Base-by-base conservation (phyloP, 2,329 filamentous ascomycete species). In the Pseudopithomyces chartarum region DNA sequence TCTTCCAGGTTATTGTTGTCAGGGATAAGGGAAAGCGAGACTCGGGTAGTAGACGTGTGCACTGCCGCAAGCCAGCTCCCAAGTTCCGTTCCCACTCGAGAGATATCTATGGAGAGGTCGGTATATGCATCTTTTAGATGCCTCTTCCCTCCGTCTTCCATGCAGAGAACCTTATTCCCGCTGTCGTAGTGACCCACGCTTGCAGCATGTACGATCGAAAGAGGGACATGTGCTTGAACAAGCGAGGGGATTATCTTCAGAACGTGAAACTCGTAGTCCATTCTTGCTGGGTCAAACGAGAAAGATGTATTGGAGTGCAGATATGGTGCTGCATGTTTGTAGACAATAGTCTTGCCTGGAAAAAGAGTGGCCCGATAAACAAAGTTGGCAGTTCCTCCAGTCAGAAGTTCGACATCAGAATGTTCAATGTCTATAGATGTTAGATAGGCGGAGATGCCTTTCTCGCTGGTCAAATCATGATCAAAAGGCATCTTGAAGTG, bases 251-350 rank as follows among this genome's bases (percentile, higher is more conserved):
- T 44, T 7, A 59, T 45, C 13, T 57, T 13, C 2, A 77, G 54
- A 2, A 69, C 59, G 4, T 39, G 59, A n/a, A 65, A 66, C 51
- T 77, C 75, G 40, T 73, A 76, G 53, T 74, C 62, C 67, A 77
- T 75, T 29, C 74, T 67, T 4, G 39, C 52, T 1, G 62, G 60
- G 23, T 69, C 64, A 11, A 76, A 66, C 2, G 57, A 52, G 32
- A 76, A 70, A 32, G 36, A 38, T 2, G 53, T 58, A 44, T 69
- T 68, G 39, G 54, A 59, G 23, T 61, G 58, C 3, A 74, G 59
- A 26, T 70, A 72, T 7, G 67, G 65, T 4, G 70, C 69, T 20
- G 75, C 73, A 45, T 77, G 73, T 54, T 77, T 77, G 53, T 71
- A 68, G 43, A 77, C 67, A 15, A 40, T 38, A 2, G 62, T 66